A percentile compares a stretch with the other conserved stretches of the same genome.
Conservation (phyloP, 106 monocot genomes). For the Agapanthus africanus region DNA sequence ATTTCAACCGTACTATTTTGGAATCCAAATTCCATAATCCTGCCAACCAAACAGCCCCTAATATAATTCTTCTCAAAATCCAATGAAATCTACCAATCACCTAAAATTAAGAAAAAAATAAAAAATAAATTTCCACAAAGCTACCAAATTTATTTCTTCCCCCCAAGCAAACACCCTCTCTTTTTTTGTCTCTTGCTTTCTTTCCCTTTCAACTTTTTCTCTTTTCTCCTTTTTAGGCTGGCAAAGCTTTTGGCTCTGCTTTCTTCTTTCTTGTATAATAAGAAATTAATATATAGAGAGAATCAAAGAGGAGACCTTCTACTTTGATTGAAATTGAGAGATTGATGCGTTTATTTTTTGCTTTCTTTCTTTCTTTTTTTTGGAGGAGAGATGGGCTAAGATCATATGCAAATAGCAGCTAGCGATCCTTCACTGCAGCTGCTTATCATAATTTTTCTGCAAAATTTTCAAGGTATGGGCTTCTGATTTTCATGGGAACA, state of each 20-base stretch:
- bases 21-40: too few species aligned
- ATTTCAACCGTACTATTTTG: too few species aligned
- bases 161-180: too few species aligned
- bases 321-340: neutral
- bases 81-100: too few species aligned
- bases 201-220: neutral
- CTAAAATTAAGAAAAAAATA: too few species aligned
- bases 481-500: neutral
- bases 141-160: too few species aligned
- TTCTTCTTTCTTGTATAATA: neutral
- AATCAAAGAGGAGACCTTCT: neutral
- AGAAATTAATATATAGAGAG: neutral
- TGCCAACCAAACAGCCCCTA: too few species aligned
- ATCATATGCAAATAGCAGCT: neutral
- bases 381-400: conserved; percentile 4
- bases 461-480: neutral
- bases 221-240: neutral
- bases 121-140: too few species aligned
- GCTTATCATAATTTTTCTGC: conserved; percentile 5
- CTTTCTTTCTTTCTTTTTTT: neutral
- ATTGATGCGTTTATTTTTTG: too few species aligned
- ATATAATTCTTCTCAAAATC: too few species aligned
- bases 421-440: conserved; percentile 5
- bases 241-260: conserved; percentile 1
- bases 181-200: conserved; percentile 3